Percentiles rank a stretch among this genome's conserved stretches.
Evolutionary conservation across 371 early-diverging fungal species (phyloP).

Genomic region (Basidiobolus meristosporus): DNA sequence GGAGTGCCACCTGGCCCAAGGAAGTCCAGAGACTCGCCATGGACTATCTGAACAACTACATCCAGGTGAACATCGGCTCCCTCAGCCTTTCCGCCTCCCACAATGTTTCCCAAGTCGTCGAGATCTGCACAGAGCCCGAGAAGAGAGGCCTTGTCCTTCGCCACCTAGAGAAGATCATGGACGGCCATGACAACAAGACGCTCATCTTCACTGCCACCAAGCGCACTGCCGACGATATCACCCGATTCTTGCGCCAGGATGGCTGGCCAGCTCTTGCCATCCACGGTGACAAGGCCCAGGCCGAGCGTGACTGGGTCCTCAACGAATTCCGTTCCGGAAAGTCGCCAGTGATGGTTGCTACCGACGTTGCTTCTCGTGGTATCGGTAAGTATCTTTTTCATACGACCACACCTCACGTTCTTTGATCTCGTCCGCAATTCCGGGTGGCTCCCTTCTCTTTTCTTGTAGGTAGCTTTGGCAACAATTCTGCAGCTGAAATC

Average conservation of each 20-base stretch:
- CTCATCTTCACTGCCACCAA: constrained; percentile 98
- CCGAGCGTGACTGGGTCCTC: constrained; percentile 95
- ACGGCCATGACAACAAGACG: constrained; percentile 61
- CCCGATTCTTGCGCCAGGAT: constrained; percentile 72
- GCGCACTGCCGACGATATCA: constrained; percentile 93
- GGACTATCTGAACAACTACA: constrained; percentile 88
- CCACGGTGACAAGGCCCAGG: constrained; percentile 98
- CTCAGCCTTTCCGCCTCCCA: constrained; percentile 86
- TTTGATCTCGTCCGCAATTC: constrained; percentile 3
- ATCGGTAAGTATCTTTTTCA: constrained; percentile 62
- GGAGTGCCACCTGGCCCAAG: constrained; percentile 99
- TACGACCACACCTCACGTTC: neutral
- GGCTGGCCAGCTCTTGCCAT: constrained; percentile 96
- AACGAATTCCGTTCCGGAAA: constrained; percentile 77
- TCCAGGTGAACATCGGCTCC: constrained; percentile 98
- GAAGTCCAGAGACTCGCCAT: constrained; percentile 87
- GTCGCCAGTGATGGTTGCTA: constrained; percentile 95
- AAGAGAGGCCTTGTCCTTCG: constrained; percentile 48
- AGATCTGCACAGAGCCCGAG: constrained; percentile 73
- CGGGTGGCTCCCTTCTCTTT: too few relatives aligned
- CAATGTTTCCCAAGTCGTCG: constrained; percentile 83
- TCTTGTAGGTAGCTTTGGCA: too few relatives aligned
- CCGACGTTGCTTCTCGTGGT: constrained; percentile 99
- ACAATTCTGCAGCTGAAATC: too few relatives aligned
- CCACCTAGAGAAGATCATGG: constrained; percentile 50